Conservation (phyloP, 2,329 filamentous ascomycete genomes). For the Taxawa tesnikishii region DNA sequence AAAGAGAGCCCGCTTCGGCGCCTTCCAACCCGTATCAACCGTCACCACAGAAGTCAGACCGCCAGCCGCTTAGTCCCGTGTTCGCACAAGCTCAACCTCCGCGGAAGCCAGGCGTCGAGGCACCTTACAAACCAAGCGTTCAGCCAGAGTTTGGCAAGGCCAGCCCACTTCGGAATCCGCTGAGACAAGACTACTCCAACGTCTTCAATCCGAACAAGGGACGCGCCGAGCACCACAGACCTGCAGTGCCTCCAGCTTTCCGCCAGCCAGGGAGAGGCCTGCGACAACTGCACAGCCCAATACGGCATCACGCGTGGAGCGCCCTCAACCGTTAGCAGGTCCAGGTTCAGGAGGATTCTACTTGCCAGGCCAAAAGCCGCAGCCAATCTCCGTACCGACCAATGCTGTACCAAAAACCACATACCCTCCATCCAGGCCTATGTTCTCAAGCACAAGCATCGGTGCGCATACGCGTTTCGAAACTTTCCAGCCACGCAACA, state of each 20-base stretch:
- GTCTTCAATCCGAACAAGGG: slow-evolving; percentile 37
- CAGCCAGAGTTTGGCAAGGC: slow-evolving; percentile 45
- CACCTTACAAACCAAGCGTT: slow-evolving; percentile 9
- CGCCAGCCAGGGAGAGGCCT: slow-evolving; percentile 3
- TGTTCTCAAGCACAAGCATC: slow-evolving; percentile 41
- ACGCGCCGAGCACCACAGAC: slow-evolving; percentile 8
- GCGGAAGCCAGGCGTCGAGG: background rate
- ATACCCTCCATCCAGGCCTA: slow-evolving; percentile 36
- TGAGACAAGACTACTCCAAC: slow-evolving; percentile 23
- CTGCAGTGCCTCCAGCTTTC: slow-evolving; percentile 4
- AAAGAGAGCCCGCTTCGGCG: slow-evolving; percentile 31
- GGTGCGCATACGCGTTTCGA: slow-evolving; percentile 28
- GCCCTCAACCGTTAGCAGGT: background rate
- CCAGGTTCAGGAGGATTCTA: slow-evolving; percentile 11
- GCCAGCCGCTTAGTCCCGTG: slow-evolving; percentile 10
- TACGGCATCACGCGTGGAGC: slow-evolving; percentile 8
- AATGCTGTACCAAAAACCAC: slow-evolving; percentile 34
- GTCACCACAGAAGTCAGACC: background rate
- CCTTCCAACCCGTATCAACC: slow-evolving; percentile 7
- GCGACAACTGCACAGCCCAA: slow-evolving; percentile 2
- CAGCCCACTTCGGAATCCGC: slow-evolving; percentile 41
- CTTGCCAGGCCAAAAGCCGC: slow-evolving; percentile 14
- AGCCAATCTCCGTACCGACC: slow-evolving; percentile 36
- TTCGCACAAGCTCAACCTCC: background rate
- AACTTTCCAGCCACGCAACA: slow-evolving; percentile 28